Evolutionary conservation across 2,329 filamentous ascomycete species (phyloP), one percentile per base, ranked within the genome.

Genomic region (Aureobasidium sp.): DNA sequence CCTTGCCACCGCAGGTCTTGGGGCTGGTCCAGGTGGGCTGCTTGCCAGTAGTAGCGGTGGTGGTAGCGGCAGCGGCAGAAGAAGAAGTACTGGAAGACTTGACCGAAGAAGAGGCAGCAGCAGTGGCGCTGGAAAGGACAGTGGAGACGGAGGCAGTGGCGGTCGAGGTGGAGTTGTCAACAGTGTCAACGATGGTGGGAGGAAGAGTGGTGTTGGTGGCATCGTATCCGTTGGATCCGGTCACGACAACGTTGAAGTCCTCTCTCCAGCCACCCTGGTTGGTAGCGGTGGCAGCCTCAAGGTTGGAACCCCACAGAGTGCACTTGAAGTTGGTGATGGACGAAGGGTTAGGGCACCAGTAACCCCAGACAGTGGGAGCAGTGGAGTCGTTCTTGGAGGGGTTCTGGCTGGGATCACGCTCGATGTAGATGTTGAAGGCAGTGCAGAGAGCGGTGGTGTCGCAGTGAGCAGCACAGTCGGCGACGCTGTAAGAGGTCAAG

Each of bases 301-400:
- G 65, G 45, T 65, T 65, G 41, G 66, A 66, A 30, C 68, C 68
- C 69, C 69, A 71, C 27, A 71, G 64, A 10, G 69, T 68, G 63
- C 70, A 71, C 64, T 70, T 70, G 66, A 65, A 71, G 67, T 70
- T 71, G 58, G 70, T 70, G 53, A 70, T 68, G 36, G 64, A 65
- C 4, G 66, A 52, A 10, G 68, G 69, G 37, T 65, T 62, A 36
- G 68, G 65, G 64, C 69, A 71, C 52, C 53, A 65, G 61, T 63
- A 65, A 27, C 65, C 64, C 60, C 63, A 64, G 44, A 63, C 63
- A 21, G 63, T 53, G 39, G 64, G 42, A 42, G 44, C 61, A 64
- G 65, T 65, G 11, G 44, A 53, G 63, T 63, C 57, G 49, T 63
- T 66, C 47, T 48, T 62, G 50, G 44, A 48, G 6, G 66, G 66